Conservation (phyloP, 306 rosid species). For the Lagenaria siceraria region DNA sequence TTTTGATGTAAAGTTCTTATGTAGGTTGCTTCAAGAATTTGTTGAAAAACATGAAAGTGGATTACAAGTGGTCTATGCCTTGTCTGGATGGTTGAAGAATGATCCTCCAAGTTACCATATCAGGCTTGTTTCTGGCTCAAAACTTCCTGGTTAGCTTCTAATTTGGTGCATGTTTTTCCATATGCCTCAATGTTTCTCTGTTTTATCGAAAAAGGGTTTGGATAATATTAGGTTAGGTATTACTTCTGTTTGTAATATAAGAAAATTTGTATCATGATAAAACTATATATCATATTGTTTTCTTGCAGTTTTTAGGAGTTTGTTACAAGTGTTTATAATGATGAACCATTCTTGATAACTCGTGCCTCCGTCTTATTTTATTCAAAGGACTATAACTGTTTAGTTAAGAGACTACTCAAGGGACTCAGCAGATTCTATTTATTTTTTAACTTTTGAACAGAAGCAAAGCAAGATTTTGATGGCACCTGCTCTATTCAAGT, state of each 20-base stretch:
- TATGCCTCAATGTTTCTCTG: not conserved
- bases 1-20: slow-evolving; percentile 9
- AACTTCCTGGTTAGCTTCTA: slow-evolving; percentile 52
- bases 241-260: not conserved
- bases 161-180: not conserved
- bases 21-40: slow-evolving; percentile 80
- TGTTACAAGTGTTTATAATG: not conserved
- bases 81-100: slow-evolving; percentile 85
- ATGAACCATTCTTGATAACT: not conserved
- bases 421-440: not conserved
- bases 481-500: slow-evolving; percentile 74
- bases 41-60: slow-evolving; percentile 52
- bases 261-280: not conserved
- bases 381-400: not conserved
- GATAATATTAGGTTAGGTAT: not conserved
- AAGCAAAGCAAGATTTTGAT: slow-evolving; percentile 70
- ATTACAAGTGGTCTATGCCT: slow-evolving; percentile 65
- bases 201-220: not conserved
- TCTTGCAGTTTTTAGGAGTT: not conserved
- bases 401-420: not conserved
- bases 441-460: slow-evolving; percentile 38
- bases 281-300: not conserved
- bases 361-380: not conserved
- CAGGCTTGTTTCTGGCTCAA: slow-evolving; percentile 60
- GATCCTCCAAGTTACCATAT: slow-evolving; percentile 47